These are phyloP conservation scores for Boletus fagicola DNA, from an alignment of 768 basidiomycete species.

Conservation along the genomic window DNA sequence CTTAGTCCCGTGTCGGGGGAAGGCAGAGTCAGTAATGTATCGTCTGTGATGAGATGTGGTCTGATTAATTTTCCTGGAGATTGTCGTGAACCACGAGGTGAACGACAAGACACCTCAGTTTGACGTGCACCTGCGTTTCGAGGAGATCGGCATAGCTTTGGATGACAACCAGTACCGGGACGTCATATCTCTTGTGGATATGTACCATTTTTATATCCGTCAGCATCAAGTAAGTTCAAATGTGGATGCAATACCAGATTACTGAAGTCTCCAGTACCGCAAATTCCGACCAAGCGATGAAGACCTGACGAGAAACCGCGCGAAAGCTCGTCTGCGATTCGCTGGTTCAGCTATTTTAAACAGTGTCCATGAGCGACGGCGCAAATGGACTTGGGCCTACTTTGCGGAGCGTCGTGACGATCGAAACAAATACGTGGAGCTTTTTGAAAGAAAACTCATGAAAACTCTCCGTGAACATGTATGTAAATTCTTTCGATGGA, in stretches of 20 bases:
- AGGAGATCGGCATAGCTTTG: constrained; percentile 88
- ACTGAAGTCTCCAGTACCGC: constrained; percentile 54
- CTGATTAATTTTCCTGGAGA: constrained; percentile 38
- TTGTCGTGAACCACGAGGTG: constrained; percentile 78
- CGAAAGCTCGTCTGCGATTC: constrained; percentile 71
- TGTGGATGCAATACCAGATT: not conserved
- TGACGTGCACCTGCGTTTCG: constrained; percentile 83
- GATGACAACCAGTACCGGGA: constrained; percentile 96
- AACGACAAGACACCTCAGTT: constrained; percentile 76
- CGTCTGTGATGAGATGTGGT: not conserved
- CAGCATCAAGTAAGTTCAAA: constrained; percentile 61
- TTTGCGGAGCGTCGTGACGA: constrained; percentile 88
- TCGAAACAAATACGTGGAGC: constrained; percentile 75
- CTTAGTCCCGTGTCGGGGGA: constrained; percentile 95
- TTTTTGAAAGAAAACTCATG: constrained; percentile 77
- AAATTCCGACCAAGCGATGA: constrained; percentile 70
- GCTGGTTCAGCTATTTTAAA: constrained; percentile 77
- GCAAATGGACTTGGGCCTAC: constrained; percentile 90
- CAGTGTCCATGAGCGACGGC: constrained; percentile 78
- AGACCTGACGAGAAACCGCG: constrained; percentile 56
- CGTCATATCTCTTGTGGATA: constrained; percentile 87
- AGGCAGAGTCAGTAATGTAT: constrained; percentile 61
- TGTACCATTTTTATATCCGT: constrained; percentile 94
- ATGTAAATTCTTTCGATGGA: constrained; percentile 18
- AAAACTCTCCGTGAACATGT: constrained; percentile 56